Conservation (phyloP, 225 moss, liverwort and hornwort genomes). For the Straminergon stramineum region DNA sequence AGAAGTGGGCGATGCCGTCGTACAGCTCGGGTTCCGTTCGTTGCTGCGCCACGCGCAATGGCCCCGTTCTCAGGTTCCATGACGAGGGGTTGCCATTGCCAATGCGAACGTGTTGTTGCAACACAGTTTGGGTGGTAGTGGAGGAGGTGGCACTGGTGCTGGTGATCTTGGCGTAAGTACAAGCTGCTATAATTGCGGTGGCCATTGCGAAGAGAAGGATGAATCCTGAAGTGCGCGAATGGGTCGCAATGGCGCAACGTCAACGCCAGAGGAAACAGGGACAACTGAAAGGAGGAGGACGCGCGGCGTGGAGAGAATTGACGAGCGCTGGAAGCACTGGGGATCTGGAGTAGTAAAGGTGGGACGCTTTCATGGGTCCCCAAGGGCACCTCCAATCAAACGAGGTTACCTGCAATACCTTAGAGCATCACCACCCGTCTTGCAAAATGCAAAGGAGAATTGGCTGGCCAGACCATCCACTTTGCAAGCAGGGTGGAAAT, state of each 20-base stretch:
- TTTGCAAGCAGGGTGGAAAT: no score
- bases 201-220: not conserved
- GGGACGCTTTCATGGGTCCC: not conserved
- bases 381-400: not conserved
- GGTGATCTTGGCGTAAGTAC: no score
- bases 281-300: no score
- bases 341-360: not conserved
- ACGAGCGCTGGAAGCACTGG: not conserved
- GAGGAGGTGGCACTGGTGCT: not conserved
- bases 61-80: not conserved
- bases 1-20: constrained; percentile 91
- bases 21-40: constrained; percentile 72
- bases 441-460: no score
- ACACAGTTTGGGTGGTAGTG: not conserved
- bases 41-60: constrained; percentile 23
- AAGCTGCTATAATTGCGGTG: not conserved
- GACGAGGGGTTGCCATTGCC: not conserved
- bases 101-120: not conserved
- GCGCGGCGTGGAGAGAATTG: not conserved
- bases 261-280: not conserved
- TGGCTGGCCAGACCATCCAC: no score
- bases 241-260: no score
- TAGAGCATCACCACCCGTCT: no score
- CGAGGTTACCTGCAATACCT: no score
- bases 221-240: not conserved